Evolutionary conservation across 257 asterid genomes (phyloP), one percentile per base, ranked within the genome.

Genomic region (Cruciata laevipes): DNA sequence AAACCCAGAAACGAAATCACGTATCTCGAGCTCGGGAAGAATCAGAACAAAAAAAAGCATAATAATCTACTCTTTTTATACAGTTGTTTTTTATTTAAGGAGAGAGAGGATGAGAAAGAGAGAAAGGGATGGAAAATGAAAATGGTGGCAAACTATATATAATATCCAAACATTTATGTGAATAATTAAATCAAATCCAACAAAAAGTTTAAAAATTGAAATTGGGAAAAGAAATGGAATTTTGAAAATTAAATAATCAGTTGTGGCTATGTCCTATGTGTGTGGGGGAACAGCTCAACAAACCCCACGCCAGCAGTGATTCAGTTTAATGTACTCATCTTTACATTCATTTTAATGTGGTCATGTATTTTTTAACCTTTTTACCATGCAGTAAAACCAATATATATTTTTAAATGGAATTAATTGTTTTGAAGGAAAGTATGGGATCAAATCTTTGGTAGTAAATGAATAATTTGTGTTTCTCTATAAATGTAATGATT

Each of bases 241-340:
- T 58, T 62, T 27, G 27, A 14, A 10, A 24, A 30, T 37, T 56
- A 8, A 8, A 25, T 24, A 33, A 71, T 68, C 65, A 1, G 47
- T 33, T 61, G 86, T n/a, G 73, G 81, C 74, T 71, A 81, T 73
- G 73, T 66, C 70, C 77, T 66, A 56, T 12, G 67, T 66, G 84
- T 70, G 82, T 87, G 95, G 89, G 95, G 89, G 86, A 89, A 87
- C 74, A 74, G 76, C 71, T 74, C 74, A 76, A 70, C 66, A 18
- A 77, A 66, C 85, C 87, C 85, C 83, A 83, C 83, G 83, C 66
- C 66, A 61, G 66, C 66, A 61, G 66, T 61, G 44, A 31, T 31
- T 61, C 66, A 61, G 44, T 61, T 32, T 61, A 61, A 24, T 58
- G 30, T 58, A 27, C 37, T 58, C 31, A 27, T 20, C 3, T 47